A percentile compares a stretch with the other conserved stretches of the same genome.
Evolutionary conservation across 2,329 filamentous ascomycete genomes (phyloP).

Genomic region (Lachnellula suecica): DNA sequence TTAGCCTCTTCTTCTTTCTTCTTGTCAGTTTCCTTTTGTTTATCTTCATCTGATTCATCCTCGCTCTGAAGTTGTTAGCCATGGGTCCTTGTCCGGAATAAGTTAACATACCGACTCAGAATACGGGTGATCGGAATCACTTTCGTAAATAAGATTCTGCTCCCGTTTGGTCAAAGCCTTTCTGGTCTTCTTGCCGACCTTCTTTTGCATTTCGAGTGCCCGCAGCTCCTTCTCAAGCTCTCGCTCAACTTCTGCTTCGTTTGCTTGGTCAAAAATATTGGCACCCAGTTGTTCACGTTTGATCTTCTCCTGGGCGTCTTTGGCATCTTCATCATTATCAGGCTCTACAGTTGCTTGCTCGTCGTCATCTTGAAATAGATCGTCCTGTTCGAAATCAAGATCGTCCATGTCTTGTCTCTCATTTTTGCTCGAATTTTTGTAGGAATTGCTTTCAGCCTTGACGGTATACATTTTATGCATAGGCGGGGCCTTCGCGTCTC

Average conservation of each 20-base stretch:
- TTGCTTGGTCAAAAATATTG: slow-evolving; percentile 72
- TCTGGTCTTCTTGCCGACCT: slow-evolving; percentile 72
- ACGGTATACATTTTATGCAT: slow-evolving; percentile 52
- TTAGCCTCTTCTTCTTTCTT: slow-evolving; percentile 59
- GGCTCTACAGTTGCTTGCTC: slow-evolving; percentile 73
- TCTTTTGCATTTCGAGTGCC: slow-evolving; percentile 67
- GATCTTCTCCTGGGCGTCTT: slow-evolving; percentile 69
- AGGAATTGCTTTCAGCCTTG: slow-evolving; percentile 69
- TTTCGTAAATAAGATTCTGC: slow-evolving; percentile 82
- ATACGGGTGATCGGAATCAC: slow-evolving; percentile 62
- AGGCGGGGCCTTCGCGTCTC: slow-evolving; percentile 58
- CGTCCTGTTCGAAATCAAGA: slow-evolving; percentile 64
- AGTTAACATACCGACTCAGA: slow-evolving; percentile 50
- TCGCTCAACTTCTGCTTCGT: slow-evolving; percentile 71
- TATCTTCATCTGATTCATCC: slow-evolving; percentile 50
- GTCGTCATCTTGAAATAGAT: slow-evolving; percentile 85
- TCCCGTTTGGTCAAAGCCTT: slow-evolving; percentile 84
- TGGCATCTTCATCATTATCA: slow-evolving; percentile 79
- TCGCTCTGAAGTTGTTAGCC: slow-evolving; percentile 45
- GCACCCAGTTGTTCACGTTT: slow-evolving; percentile 82
- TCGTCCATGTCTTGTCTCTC: slow-evolving; percentile 72
- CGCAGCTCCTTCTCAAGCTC: slow-evolving; percentile 69
- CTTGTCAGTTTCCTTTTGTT: slow-evolving; percentile 64
- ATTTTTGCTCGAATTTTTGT: slow-evolving; percentile 55
- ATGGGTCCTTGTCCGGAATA: no score